phyloP scores from a whole-genome alignment of 148 eudicot genomes.

The Pouteria glomerata region DNA sequence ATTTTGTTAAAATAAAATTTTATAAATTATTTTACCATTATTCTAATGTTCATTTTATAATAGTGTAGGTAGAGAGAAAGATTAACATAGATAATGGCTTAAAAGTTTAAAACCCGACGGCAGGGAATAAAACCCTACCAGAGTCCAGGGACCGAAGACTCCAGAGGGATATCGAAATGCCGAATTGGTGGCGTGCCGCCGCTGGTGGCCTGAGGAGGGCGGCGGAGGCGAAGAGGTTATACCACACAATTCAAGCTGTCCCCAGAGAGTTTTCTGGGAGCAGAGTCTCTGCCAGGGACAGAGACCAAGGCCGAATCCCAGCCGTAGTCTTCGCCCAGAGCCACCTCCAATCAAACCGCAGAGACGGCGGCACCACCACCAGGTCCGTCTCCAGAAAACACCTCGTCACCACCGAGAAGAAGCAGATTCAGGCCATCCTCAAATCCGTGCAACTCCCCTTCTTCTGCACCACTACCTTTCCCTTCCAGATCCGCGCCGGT shows the following conservation, averaged over 20 bases:
- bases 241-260: slow-evolving; percentile 86
- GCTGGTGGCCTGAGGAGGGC: slow-evolving; percentile 26
- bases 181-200: slow-evolving; percentile 59
- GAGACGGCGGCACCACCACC: slow-evolving; percentile 8
- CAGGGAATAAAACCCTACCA: too few relatives aligned
- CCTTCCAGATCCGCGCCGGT: slow-evolving; percentile 81
- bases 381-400: slow-evolving; percentile 42
- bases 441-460: slow-evolving; percentile 45
- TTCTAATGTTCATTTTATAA: too few relatives aligned
- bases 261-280: slow-evolving; percentile 68
- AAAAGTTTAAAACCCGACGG: too few relatives aligned
- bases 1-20: too few relatives aligned
- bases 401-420: slow-evolving; percentile 60
- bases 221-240: slow-evolving; percentile 22
- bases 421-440: slow-evolving; percentile 75
- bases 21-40: too few relatives aligned
- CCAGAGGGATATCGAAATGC: too few relatives aligned
- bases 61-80: too few relatives aligned
- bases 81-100: too few relatives aligned
- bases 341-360: slow-evolving; percentile 18
- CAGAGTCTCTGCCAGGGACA: slow-evolving; percentile 52
- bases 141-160: too few relatives aligned
- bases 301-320: slow-evolving; percentile 85
- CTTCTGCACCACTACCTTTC: slow-evolving; percentile 76
- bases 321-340: slow-evolving; percentile 61